Conservation (phyloP, 2,329 filamentous ascomycete species). For the Trichophyton mentagrophytes region DNA sequence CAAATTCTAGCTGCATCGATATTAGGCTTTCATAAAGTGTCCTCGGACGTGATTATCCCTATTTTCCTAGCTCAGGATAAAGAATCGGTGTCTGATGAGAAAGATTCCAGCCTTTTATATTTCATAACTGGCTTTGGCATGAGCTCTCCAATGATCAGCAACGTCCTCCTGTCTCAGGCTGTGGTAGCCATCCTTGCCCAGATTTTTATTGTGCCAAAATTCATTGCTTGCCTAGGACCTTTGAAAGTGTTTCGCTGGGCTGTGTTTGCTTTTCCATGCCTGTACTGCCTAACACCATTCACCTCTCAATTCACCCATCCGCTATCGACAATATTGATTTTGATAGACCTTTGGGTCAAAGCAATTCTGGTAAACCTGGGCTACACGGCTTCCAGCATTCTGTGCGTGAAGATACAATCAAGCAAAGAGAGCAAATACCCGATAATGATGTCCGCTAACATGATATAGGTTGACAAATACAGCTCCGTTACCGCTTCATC, state of each 20-base stretch:
- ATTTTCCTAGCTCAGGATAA: slow-evolving; percentile 5
- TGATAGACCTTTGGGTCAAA: not conserved
- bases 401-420: not conserved
- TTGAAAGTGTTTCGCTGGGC: slow-evolving; percentile 4
- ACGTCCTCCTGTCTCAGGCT: slow-evolving; percentile 8
- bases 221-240: slow-evolving; percentile 3
- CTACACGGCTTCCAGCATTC: not conserved
- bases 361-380: not conserved
- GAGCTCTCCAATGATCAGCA: slow-evolving; percentile 3
- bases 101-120: not conserved
- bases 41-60: slow-evolving; percentile 6
- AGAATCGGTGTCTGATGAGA: not conserved
- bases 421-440: not conserved
- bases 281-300: not conserved
- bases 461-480: slow-evolving; percentile 53
- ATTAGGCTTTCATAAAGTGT: slow-evolving; percentile 8
- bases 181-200: slow-evolving; percentile 7
- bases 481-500: slow-evolving; percentile 65
- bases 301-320: not conserved
- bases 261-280: not conserved
- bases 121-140: slow-evolving; percentile 6
- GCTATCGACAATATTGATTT: not conserved
- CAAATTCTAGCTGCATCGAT: slow-evolving; percentile 8
- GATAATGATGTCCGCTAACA: no score
- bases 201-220: not conserved